Percentiles rank a stretch among this genome's conserved stretches.
phyloP scores from a whole-genome alignment of 1,284 basidiomycete species.

The Leccinum subrobustum region DNA sequence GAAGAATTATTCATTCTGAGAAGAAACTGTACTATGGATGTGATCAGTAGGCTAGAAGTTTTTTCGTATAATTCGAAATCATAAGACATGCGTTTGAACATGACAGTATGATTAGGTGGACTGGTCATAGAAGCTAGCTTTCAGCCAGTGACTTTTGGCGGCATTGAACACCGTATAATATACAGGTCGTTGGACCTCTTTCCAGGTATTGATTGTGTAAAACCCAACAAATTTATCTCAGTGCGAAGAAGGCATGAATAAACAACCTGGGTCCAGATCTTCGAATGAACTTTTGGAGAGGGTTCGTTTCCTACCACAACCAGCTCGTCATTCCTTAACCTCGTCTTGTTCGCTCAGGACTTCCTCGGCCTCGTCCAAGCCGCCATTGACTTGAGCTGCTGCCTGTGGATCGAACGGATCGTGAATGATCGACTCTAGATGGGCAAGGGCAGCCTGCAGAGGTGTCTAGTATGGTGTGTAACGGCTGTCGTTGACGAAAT shows the following conservation, averaged over 20 bases:
- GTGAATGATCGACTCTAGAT: slow-evolving; percentile 75
- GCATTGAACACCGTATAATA: background rate
- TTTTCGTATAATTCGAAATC: slow-evolving; percentile 11
- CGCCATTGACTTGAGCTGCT: slow-evolving; percentile 19
- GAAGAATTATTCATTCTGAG: slow-evolving; percentile 5
- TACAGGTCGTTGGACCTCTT: background rate
- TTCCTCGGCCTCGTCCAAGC: slow-evolving; percentile 15
- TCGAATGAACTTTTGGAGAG: background rate
- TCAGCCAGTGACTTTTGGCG: background rate
- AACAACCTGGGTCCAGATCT: background rate
- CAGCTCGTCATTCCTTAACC: slow-evolving; percentile 4
- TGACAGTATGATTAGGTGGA: background rate
- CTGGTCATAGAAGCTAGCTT: background rate
- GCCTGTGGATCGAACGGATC: slow-evolving; percentile 37
- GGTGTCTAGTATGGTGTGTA: slow-evolving; percentile 82
- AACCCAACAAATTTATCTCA: background rate
- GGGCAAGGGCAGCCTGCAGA: slow-evolving; percentile 66
- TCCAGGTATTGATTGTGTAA: too few relatives aligned
- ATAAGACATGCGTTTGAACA: background rate
- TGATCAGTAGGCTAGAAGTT: slow-evolving; percentile 17
- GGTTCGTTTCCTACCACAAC: background rate
- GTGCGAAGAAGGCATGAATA: background rate
- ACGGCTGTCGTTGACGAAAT: slow-evolving; percentile 79
- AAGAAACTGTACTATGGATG: slow-evolving; percentile 13
- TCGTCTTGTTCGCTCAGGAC: slow-evolving; percentile 18